Evolutionary conservation across 768 basidiomycete genomes (phyloP).

Genomic region (Leccinum fibrillosum): DNA sequence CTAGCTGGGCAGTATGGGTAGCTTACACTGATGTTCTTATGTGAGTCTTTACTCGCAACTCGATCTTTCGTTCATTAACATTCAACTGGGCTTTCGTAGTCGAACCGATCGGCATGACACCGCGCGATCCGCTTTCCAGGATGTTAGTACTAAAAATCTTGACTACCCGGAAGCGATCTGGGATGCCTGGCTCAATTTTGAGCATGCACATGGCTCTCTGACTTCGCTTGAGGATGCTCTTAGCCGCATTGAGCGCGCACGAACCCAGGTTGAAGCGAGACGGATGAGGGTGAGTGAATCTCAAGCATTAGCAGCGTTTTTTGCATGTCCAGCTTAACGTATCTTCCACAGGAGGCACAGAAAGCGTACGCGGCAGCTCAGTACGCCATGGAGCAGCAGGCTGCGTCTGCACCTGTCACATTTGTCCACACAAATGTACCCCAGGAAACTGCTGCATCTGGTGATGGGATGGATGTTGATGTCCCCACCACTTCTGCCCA

Average conservation of each 20-base stretch:
- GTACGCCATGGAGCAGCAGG: constrained; percentile 40
- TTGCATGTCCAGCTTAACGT: background rate
- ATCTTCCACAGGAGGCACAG: constrained; percentile 53
- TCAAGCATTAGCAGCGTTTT: background rate
- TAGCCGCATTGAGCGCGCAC: constrained; percentile 63
- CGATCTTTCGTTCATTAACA: background rate
- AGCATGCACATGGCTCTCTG: constrained; percentile 75
- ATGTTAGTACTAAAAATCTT: constrained; percentile 65
- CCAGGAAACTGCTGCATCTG: constrained; percentile 3
- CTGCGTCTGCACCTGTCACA: constrained; percentile 32
- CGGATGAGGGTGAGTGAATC: constrained; percentile 54
- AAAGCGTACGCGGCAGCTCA: constrained; percentile 54
- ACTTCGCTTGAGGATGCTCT: constrained; percentile 60
- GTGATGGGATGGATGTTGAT: constrained; percentile 43
- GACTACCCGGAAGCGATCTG: constrained; percentile 97
- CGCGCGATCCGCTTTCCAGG: constrained; percentile 65
- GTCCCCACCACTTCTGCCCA: constrained; percentile 30
- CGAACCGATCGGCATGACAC: constrained; percentile 52
- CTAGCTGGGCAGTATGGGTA: constrained; percentile 73
- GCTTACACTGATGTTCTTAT: constrained; percentile 70
- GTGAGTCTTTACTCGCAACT: constrained; percentile 39
- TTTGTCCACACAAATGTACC: constrained; percentile 5
- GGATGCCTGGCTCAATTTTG: constrained; percentile 89
- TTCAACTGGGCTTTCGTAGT: constrained; percentile 28
- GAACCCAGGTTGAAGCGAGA: constrained; percentile 55